Base-by-base conservation (phyloP, 768 basidiomycete genomes). In the Lentinula sp. region DNA sequence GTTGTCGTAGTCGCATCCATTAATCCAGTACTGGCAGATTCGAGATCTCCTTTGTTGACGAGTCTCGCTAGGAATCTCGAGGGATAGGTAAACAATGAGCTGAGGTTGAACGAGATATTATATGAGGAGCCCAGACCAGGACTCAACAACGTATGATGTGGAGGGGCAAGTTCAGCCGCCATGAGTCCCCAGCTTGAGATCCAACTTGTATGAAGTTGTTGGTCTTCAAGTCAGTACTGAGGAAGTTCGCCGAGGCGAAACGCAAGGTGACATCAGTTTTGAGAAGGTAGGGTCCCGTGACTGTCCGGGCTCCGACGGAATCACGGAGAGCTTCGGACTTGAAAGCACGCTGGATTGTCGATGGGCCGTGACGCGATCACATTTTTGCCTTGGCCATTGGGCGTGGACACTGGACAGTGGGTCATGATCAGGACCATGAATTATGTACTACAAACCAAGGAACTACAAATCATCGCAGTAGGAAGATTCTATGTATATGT, bases 51-150 rank as follows among this genome's bases (percentile, higher is more conserved):
- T 37, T 75, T 67, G 41, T 68, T 72, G 51, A 77, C 74, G 33
- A 83, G 72, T 43, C 74, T 71, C 9, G 72, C 70, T 32, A 81
- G 66, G 2, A 79, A 66, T 35, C 76, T 74, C 39, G 73, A 73
- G 2, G 78, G 77, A 66, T 77, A 73, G n/a, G 70, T 63, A 48
- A 82, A 67, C 58, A 83, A 37, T 12, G 59, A 41, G 8, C 35
- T 42, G 20, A 60, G 48, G 78, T 87, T 71, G 81, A 76, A 33
- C 74, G 84, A 59, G 68, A 81, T 49, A 77, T 67, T 66, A 67
- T 76, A 71, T 37, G 54, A 60, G 20, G 50, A 60, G 41, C n/a
- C 23, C 42, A 54, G 46, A 43, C 39, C 32, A 10, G 57, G 32
- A 33, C 20, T 53, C 55, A 43, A 39, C 20, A 56, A 20, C 4